phyloP scores from a whole-genome alignment of 2,329 filamentous ascomycete species.

The Byssochlamys sp. region DNA sequence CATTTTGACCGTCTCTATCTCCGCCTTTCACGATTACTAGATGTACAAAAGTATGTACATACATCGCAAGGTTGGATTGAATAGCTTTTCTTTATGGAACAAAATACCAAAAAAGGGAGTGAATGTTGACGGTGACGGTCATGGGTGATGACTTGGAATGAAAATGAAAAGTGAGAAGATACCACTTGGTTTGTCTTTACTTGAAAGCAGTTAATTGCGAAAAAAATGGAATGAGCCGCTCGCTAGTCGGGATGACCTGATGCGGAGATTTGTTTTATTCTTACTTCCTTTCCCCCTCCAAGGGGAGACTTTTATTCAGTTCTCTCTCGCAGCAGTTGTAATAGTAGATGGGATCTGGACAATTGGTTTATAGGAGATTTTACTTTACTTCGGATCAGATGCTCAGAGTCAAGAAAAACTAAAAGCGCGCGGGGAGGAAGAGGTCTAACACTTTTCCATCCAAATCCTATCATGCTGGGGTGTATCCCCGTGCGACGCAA shows the following conservation, averaged over 20 bases:
- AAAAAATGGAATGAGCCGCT: background rate
- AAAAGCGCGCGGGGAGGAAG: background rate
- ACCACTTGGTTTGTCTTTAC: background rate
- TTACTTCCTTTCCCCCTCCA: background rate
- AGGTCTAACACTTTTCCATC: background rate
- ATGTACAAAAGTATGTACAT: background rate
- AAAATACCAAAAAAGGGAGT: background rate
- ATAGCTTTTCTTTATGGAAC: background rate
- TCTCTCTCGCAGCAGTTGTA: background rate
- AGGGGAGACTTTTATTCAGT: background rate
- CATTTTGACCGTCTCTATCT: background rate
- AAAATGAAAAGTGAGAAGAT: background rate
- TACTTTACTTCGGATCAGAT: background rate
- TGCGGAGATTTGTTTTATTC: background rate
- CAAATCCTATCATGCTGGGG: background rate
- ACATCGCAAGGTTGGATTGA: background rate
- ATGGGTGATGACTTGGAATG: background rate
- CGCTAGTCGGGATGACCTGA: background rate
- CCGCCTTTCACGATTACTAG: background rate
- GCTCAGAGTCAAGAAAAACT: background rate
- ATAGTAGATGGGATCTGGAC: background rate
- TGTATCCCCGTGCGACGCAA: background rate
- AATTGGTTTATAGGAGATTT: background rate
- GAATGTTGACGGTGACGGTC: background rate
- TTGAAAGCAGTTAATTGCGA: background rate